These are phyloP conservation scores for Suillus cothurnatus DNA, from an alignment of 768 basidiomycete genomes.

Conservation along the genomic window DNA sequence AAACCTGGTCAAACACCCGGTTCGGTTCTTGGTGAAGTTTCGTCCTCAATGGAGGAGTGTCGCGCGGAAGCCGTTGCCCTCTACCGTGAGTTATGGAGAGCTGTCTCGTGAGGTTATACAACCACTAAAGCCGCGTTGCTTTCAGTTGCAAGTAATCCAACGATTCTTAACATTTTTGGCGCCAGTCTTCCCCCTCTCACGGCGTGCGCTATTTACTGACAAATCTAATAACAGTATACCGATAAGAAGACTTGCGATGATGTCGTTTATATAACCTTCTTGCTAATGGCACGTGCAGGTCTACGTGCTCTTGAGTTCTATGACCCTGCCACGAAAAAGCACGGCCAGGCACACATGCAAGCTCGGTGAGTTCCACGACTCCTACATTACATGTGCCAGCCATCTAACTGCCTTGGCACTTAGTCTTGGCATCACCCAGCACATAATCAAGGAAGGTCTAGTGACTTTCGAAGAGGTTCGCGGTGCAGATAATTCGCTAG, in stretches of 20 bases:
- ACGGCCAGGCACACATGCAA: constrained; percentile 91
- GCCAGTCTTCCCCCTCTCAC: constrained; percentile 40
- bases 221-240: constrained; percentile 50
- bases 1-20: constrained; percentile 84
- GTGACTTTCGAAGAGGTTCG: constrained; percentile 71
- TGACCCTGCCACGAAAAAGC: constrained; percentile 78
- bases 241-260: constrained; percentile 71
- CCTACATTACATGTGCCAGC: constrained; percentile 5
- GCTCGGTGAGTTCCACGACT: constrained; percentile 56
- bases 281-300: constrained; percentile 86
- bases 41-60: constrained; percentile 91
- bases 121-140: constrained; percentile 1
- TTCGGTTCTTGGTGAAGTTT: constrained; percentile 83
- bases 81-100: constrained; percentile 55
- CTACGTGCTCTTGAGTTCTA: constrained; percentile 81
- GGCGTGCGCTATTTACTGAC: not conserved
- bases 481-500: constrained; percentile 54
- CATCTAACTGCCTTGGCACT: not conserved
- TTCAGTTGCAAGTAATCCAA: constrained; percentile 69
- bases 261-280: constrained; percentile 78
- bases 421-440: constrained; percentile 82
- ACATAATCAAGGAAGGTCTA: constrained; percentile 71
- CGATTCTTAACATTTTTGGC: constrained; percentile 81
- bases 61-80: constrained; percentile 88
- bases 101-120: no score